Percentiles rank a stretch among this genome's conserved stretches.
These are phyloP conservation scores for Bruguiera sexangula DNA, from an alignment of 345 rosid species.

Conservation along the genomic window DNA sequence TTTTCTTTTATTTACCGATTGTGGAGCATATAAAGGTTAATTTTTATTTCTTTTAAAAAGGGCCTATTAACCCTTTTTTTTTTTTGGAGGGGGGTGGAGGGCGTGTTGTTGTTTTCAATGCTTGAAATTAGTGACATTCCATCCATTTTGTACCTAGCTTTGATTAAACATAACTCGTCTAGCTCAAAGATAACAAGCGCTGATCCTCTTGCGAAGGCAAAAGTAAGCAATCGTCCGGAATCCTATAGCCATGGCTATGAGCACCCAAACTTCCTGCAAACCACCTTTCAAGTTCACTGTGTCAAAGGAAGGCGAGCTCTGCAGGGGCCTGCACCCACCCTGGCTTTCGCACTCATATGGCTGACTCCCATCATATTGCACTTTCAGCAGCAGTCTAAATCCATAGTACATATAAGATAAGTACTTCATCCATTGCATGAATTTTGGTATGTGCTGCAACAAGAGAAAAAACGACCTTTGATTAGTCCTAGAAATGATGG, in stretches of 20 bases:
- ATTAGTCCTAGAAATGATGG: not conserved
- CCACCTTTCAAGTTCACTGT: conserved; percentile 75
- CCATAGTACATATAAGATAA: conserved; percentile 82
- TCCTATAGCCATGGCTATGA: conserved; percentile 73
- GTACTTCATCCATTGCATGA: conserved; percentile 80
- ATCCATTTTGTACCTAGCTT: too few species aligned
- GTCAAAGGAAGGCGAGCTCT: conserved; percentile 76
- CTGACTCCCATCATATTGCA: conserved; percentile 74
- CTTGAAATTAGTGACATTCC: too few species aligned
- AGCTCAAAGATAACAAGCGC: conserved; percentile 49
- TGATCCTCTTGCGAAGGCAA: conserved; percentile 67
- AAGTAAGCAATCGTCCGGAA: conserved; percentile 65
- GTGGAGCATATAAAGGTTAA: too few species aligned
- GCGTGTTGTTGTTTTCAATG: too few species aligned
- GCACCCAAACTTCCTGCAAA: conserved; percentile 81
- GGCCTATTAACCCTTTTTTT: too few species aligned
- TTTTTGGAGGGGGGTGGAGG: too few species aligned
- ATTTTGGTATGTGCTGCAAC: conserved; percentile 78
- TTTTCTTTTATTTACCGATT: too few species aligned
- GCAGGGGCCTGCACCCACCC: conserved; percentile 69
- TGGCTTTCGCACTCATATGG: conserved; percentile 66
- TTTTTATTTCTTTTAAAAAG: too few species aligned
- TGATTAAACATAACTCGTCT: not conserved
- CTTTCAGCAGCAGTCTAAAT: conserved; percentile 76
- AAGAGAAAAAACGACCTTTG: not conserved